These are phyloP conservation scores for Blumeria graminis DNA, from an alignment of 2,329 filamentous ascomycete species.

Conservation along the genomic window DNA sequence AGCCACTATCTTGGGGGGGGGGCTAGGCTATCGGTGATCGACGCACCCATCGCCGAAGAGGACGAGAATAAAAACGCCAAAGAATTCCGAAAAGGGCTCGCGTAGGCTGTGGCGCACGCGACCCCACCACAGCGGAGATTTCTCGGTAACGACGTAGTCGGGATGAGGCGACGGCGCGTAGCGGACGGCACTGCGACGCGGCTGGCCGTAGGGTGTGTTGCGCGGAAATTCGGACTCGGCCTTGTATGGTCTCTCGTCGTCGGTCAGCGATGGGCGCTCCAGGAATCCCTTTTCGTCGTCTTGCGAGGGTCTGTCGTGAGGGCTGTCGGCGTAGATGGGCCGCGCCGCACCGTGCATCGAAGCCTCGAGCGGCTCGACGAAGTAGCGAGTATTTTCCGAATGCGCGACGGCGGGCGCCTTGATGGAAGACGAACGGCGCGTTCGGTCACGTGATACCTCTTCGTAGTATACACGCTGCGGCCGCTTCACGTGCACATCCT, in stretches of 20 bases:
- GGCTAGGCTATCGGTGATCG: not conserved
- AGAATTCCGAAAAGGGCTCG: constrained; percentile 35
- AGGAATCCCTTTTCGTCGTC: not conserved
- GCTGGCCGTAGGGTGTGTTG: too few relatives aligned
- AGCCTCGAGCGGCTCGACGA: not conserved
- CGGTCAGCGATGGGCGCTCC: too few relatives aligned
- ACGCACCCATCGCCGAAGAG: constrained; percentile 40
- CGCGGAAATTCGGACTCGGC: too few relatives aligned
- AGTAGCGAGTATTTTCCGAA: not conserved
- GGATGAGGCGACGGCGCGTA: too few relatives aligned
- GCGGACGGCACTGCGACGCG: too few relatives aligned
- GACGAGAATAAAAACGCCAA: constrained; percentile 42
- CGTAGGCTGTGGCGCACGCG: constrained; percentile 6
- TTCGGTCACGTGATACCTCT: not conserved
- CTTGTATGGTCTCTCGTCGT: too few relatives aligned
- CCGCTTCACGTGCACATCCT: not conserved
- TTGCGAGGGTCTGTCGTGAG: not conserved
- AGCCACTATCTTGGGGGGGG: not conserved
- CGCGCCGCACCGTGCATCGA: not conserved
- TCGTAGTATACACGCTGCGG: not conserved
- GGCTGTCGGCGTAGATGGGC: not conserved
- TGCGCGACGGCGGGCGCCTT: not conserved
- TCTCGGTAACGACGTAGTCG: too few relatives aligned
- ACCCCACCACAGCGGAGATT: constrained; percentile 8
- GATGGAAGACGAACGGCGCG: not conserved